Base-by-base conservation (phyloP, 495 filamentous ascomycete species). In the Aspergillus leporis region DNA sequence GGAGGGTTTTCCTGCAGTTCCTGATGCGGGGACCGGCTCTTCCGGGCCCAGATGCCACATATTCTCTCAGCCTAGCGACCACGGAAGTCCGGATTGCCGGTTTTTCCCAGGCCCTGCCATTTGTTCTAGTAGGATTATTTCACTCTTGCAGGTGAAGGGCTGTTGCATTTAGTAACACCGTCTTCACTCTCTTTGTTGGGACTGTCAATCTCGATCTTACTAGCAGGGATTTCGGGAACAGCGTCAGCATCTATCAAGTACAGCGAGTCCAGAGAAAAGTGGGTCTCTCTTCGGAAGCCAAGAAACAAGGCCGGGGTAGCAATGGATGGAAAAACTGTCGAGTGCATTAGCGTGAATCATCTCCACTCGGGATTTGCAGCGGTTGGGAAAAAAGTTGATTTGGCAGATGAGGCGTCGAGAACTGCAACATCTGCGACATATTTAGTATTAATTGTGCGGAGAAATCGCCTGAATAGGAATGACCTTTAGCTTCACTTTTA, bases 241-340 rank as follows among this genome's bases (percentile, higher is more conserved):
- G 21, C 43, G 43, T 22, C 19, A 19, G 40, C 43, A 47, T 47
- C 43, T 47, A 23, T 47, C 19, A 47, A 47, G 19, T 23, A 4
- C 7, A 3, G 7, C 43, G 19, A 47, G 18, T 47, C 21, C 19
- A 47, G 7, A 47, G 18, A 23, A 16, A 23, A 23, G 43, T 47
- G 43, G 43, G 43, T 47, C 43, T 23, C 38, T 47, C 16, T 23
- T 23, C 7, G 43, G 8, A 47, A 63, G 41, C 40, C 64, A 65
- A 51, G 48, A 10, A 51, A 14, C 10, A 9, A 51, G 4, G 4
- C 23, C 30, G 48, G 48, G 48, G 14, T 30, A 32, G 48, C 23
- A 14, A 31, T 51, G 48, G 48, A 51, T 34, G 48, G 48, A 51
- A 51, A 51, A 51, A 51, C 30, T 34, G 14, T 32, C 48, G 30